Conservation (phyloP, 1,284 basidiomycete species). For the Ustanciosporium gigantosporum region DNA sequence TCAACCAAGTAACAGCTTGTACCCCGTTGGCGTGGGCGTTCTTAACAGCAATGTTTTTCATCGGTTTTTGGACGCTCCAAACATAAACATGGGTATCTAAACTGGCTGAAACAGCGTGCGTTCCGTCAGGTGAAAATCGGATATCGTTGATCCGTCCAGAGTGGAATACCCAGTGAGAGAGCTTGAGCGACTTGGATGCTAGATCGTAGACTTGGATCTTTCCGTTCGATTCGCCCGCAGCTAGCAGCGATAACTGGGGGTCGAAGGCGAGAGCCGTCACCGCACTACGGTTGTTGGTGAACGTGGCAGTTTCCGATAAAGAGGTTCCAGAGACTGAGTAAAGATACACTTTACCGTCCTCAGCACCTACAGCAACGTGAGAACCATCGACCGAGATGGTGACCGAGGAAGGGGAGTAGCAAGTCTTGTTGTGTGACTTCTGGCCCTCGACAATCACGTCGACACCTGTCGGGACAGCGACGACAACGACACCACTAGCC, state of each 20-base stretch:
- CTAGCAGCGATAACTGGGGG: conserved; percentile 74
- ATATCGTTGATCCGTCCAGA: conserved; percentile 78
- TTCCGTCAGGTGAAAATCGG: conserved; percentile 74
- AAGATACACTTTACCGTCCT: conserved; percentile 50
- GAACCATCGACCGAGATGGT: conserved; percentile 64
- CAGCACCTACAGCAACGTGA: conserved; percentile 74
- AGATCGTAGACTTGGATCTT: conserved; percentile 80
- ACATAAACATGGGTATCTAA: conserved; percentile 85
- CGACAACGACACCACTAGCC: conserved; percentile 65
- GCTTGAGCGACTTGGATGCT: conserved; percentile 49
- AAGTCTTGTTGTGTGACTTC: conserved; percentile 27
- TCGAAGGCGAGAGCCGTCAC: conserved; percentile 82
- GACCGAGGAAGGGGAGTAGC: conserved; percentile 59
- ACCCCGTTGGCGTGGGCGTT: conserved; percentile 62
- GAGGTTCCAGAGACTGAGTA: conserved; percentile 14
- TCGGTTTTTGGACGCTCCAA: conserved; percentile 78
- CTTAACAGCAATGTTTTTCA: conserved; percentile 79
- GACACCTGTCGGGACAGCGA: conserved; percentile 71
- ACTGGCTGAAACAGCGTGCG: conserved; percentile 68
- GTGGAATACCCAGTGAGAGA: conserved; percentile 78
- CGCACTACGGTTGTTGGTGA: conserved; percentile 66
- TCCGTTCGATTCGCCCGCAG: conserved; percentile 71
- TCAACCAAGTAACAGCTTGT: conserved; percentile 79
- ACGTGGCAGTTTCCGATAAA: conserved; percentile 60
- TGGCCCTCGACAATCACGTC: conserved; percentile 64